Evolutionary conservation across 169 alveolate species (phyloP).

Genomic region (Eimeria acervulina): DNA sequence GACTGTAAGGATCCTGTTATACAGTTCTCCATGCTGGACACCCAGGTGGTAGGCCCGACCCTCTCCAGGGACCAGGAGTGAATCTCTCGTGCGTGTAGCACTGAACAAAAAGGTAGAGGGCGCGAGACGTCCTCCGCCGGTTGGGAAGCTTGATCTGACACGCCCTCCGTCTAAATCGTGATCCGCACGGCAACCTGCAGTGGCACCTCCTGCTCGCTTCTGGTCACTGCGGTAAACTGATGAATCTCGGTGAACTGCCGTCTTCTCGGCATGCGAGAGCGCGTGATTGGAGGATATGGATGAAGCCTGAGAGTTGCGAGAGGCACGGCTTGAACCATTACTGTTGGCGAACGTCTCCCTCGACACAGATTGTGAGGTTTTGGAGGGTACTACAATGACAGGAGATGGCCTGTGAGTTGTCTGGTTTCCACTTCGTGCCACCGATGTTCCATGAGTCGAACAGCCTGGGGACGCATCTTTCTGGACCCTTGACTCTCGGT

Average conservation of each 20-base stretch:
- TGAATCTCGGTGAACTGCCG: constrained; percentile 35
- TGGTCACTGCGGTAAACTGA: neutral
- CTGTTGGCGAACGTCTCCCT: neutral
- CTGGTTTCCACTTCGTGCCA: neutral
- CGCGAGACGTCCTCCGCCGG: constrained; percentile 36
- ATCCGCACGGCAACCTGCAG: neutral
- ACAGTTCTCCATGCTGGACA: constrained; percentile 79
- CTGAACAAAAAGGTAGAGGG: constrained; percentile 30
- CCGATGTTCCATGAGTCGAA: neutral
- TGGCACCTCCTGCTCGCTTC: neutral
- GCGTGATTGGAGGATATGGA: neutral
- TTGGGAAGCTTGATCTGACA: neutral
- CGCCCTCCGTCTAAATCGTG: neutral
- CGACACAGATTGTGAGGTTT: neutral
- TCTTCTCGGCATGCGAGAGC: neutral
- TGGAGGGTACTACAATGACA: neutral
- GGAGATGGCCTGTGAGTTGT: neutral
- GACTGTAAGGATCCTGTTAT: constrained; percentile 81
- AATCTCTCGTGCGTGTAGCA: constrained; percentile 78
- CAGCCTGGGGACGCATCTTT: constrained; percentile 7
- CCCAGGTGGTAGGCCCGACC: constrained; percentile 84
- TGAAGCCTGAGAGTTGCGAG: neutral
- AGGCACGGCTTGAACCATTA: neutral
- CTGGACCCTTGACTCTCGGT: neutral
- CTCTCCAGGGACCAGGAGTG: constrained; percentile 81